Percentiles rank a stretch among this genome's conserved stretches.
phyloP scores from a whole-genome alignment of 345 rosid species.

The Excoecaria cochinchinensis region DNA sequence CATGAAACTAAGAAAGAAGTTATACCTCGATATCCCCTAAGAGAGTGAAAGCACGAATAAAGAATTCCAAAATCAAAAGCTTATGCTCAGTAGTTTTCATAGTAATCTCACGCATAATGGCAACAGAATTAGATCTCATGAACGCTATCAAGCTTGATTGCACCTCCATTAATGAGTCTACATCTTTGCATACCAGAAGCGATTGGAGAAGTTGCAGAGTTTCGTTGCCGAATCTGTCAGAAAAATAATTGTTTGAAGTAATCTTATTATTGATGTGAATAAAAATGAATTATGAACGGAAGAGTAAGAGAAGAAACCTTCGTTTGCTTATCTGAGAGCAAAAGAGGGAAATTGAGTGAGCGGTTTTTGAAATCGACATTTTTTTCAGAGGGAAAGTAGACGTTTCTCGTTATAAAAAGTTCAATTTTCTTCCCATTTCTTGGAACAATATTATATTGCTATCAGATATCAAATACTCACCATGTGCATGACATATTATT shows the following conservation, averaged over 20 bases:
- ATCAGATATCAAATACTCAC: too few relatives aligned
- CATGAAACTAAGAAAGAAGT: neutral
- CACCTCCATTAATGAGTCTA: slow-evolving; percentile 39
- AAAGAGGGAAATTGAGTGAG: slow-evolving; percentile 21
- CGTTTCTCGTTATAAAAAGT: too few relatives aligned
- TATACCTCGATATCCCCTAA: slow-evolving; percentile 68
- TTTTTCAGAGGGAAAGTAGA: too few relatives aligned
- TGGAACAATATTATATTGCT: too few relatives aligned
- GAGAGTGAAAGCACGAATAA: slow-evolving; percentile 68
- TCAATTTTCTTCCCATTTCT: too few relatives aligned
- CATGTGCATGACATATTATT: too few relatives aligned
- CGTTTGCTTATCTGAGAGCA: slow-evolving; percentile 25
- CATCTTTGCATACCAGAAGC: slow-evolving; percentile 50
- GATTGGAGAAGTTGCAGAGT: slow-evolving; percentile 60
- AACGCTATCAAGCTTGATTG: slow-evolving; percentile 46
- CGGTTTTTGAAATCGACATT: neutral
- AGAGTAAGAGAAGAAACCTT: slow-evolving; percentile 43
- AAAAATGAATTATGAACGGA: slow-evolving; percentile 23
- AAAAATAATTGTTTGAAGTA: too few relatives aligned
- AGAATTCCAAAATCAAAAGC: slow-evolving; percentile 68
- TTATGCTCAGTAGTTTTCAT: slow-evolving; percentile 45
- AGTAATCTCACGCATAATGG: slow-evolving; percentile 37
- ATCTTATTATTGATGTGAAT: neutral
- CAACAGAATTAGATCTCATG: slow-evolving; percentile 50
- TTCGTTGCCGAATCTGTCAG: slow-evolving; percentile 55